Percentiles rank a stretch among this genome's conserved stretches.
Evolutionary conservation across 192 early-diverging fungal genomes (phyloP).

Genomic region (Phlyctochytrium arcticum): DNA sequence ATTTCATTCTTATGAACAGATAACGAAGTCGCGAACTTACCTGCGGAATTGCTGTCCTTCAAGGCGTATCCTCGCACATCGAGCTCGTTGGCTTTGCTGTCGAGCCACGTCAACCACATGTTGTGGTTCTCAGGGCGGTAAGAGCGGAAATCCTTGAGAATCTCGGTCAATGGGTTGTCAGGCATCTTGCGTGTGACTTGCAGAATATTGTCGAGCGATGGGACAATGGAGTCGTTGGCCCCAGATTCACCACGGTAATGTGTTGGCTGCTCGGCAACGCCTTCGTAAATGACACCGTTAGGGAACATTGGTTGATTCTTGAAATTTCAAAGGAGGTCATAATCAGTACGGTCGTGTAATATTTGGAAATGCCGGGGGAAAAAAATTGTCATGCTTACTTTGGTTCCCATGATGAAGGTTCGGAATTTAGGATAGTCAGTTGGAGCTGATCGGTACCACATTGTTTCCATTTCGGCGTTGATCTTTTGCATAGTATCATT

Average conservation of each 20-base stretch:
- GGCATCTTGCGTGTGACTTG: slow-evolving; percentile 78
- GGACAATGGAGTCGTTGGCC: slow-evolving; percentile 83
- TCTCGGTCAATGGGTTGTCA: slow-evolving; percentile 72
- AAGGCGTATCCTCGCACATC: slow-evolving; percentile 24
- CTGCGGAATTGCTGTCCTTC: slow-evolving; percentile 50
- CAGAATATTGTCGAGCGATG: slow-evolving; percentile 80
- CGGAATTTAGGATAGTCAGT: slow-evolving; percentile 80
- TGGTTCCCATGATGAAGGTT: slow-evolving; percentile 89
- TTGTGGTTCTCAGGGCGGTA: slow-evolving; percentile 79
- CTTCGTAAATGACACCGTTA: slow-evolving; percentile 83
- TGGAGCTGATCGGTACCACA: slow-evolving; percentile 66
- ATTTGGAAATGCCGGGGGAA: not conserved
- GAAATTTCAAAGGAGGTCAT: not conserved
- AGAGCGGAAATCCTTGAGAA: slow-evolving; percentile 67
- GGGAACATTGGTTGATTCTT: slow-evolving; percentile 90
- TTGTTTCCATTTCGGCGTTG: slow-evolving; percentile 76
- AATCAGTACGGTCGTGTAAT: not conserved
- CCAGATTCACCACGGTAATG: slow-evolving; percentile 80
- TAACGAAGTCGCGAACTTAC: slow-evolving; percentile 21
- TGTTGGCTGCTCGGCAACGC: slow-evolving; percentile 46
- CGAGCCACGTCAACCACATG: slow-evolving; percentile 70
- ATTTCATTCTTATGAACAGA: not conserved
- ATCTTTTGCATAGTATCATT: slow-evolving; percentile 61
- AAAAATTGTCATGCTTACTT: no score
- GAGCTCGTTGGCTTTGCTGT: slow-evolving; percentile 29